Base-by-base conservation (phyloP, 768 basidiomycete species). In the Cystobasidium ongulense region DNA sequence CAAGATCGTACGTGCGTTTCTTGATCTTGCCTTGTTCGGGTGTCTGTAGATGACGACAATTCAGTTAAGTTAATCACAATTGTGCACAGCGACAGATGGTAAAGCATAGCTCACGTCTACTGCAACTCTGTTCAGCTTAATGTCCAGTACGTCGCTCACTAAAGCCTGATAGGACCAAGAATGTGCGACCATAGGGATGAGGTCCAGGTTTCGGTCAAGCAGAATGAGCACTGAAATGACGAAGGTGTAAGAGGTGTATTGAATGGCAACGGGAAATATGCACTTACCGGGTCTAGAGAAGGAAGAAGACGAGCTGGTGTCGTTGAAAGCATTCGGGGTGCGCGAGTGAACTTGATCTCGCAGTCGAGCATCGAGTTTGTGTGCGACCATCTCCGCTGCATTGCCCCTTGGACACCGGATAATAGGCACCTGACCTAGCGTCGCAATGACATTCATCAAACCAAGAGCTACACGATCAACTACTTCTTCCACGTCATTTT, bases 141-240 rank as follows among this genome's bases (percentile, higher is more conserved):
- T 94, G 73, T 95, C 90, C 39, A 99, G 87, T 77, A 96, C 98
- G 80, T 99, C 96, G 29, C 95, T 96, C 0, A 98, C 90, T 33
- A 99, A 87, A 0, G 96, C 92, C 82, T 99, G 96, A 78, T 99
- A 99, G 43, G 96, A 98, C 96, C 96, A 99, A 1, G 94, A 94
- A 79, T 99, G 96, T 0, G 90, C 89, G 23, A 99, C 80, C 84
- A 94, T 90, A 8, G 96, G 89, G 1, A 92, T 90, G 17, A 99
- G 85, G 79, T 99, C 96, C 68, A 98, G 84, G 79, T 98, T 98
- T 29, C 96, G 86, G 80, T 99, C 96, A 54, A 99, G 84, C 68
- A 99, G 88, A 65, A 97, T 87, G 8, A 99, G 85, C 61, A 99
- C 94, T 96, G 78, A 61, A 23, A 54, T 7, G 46, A 50, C 46